Evolutionary conservation across 2,329 filamentous ascomycete species (phyloP).

Genomic region (Aspergillus floridensis): DNA sequence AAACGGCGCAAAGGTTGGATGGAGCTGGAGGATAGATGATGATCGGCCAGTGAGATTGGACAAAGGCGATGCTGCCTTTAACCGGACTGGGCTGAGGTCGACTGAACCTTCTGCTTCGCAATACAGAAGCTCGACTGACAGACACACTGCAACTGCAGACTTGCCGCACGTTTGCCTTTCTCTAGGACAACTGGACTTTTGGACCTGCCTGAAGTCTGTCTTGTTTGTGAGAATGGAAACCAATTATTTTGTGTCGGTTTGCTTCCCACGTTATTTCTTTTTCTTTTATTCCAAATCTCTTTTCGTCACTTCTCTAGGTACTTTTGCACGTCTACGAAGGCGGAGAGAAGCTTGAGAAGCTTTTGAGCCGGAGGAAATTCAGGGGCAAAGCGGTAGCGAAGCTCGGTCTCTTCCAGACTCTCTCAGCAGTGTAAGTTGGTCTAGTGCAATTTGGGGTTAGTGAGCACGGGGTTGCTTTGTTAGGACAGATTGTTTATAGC

Average conservation of each 20-base stretch:
- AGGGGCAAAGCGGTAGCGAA: constrained; percentile 16
- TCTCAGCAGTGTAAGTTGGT: constrained; percentile 8
- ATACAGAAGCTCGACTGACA: constrained; percentile 7
- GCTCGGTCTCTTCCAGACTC: constrained; percentile 15
- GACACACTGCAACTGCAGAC: neutral
- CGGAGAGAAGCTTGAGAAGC: constrained; percentile 10
- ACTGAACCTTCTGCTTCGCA: constrained; percentile 5
- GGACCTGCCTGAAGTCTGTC: constrained; percentile 4
- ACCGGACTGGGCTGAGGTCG: neutral
- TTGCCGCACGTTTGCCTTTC: constrained; percentile 5
- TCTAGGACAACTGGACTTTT: neutral
- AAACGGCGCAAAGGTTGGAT: constrained; percentile 10
- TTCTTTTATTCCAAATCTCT: neutral
- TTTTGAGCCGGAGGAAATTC: constrained; percentile 17
- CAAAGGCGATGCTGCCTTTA: constrained; percentile 10
- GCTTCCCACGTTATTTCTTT: neutral
- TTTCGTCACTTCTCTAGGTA: neutral
- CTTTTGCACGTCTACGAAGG: neutral
- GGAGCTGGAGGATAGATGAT: constrained; percentile 19
- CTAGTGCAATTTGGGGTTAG: constrained; percentile 11
- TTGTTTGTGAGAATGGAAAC: neutral
- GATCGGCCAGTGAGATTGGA: constrained; percentile 21
- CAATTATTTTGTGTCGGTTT: neutral
- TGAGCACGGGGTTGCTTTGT: constrained; percentile 6
- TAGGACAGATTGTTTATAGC: constrained; percentile 2